Evolutionary conservation across 371 early-diverging fungal genomes (phyloP).

Genomic region (Umbelopsis sp.): DNA sequence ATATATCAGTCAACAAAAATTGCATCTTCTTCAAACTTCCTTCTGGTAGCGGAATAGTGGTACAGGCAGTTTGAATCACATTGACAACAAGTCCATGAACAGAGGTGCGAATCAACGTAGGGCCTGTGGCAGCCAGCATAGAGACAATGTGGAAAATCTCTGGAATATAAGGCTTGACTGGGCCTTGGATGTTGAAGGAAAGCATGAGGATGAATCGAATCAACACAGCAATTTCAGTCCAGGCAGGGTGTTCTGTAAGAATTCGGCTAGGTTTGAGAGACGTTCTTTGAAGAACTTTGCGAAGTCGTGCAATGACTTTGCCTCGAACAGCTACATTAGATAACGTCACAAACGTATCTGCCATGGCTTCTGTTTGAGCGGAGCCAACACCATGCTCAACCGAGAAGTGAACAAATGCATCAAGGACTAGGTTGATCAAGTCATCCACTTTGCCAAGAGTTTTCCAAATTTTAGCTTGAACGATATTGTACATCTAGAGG

Average conservation of each 20-base stretch:
- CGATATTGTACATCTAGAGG: constrained; percentile 73
- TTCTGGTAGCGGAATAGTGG: constrained; percentile 71
- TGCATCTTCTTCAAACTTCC: constrained; percentile 64
- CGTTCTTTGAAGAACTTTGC: constrained; percentile 76
- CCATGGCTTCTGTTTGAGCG: constrained; percentile 81
- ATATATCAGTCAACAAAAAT: constrained; percentile 66
- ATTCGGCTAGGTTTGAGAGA: constrained; percentile 73
- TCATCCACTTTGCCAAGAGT: constrained; percentile 80
- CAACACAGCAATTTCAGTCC: constrained; percentile 88
- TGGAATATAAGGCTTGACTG: constrained; percentile 77
- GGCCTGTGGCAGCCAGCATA: constrained; percentile 83
- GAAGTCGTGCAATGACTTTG: constrained; percentile 78
- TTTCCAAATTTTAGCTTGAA: constrained; percentile 88
- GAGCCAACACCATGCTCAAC: constrained; percentile 83
- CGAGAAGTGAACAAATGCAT: constrained; percentile 78
- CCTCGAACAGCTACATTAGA: constrained; percentile 83
- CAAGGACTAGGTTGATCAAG: constrained; percentile 80
- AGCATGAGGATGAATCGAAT: constrained; percentile 87
- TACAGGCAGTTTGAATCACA: constrained; percentile 85
- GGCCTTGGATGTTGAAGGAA: constrained; percentile 85
- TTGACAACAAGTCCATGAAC: constrained; percentile 92
- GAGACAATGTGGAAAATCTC: constrained; percentile 87
- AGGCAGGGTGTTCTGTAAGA: constrained; percentile 81
- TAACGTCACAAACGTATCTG: constrained; percentile 85
- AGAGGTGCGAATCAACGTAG: constrained; percentile 83